Conservation (phyloP, 164 flowering plant genomes). For the Chimonanthus salicifolius region DNA sequence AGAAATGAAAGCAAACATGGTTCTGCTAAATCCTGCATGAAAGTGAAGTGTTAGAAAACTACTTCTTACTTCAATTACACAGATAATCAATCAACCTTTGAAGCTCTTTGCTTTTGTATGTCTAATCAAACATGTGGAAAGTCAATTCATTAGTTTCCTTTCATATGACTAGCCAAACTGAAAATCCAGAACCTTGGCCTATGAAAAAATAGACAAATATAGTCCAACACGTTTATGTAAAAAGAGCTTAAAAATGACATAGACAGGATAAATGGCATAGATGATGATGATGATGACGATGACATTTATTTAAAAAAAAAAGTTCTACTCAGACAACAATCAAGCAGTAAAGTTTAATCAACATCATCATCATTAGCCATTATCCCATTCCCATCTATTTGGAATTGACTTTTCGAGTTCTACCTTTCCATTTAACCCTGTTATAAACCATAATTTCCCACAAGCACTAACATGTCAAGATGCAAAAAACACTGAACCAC, state of each 20-base stretch:
- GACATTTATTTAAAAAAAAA: too few species aligned
- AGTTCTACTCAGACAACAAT: background rate
- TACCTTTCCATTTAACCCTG: too few species aligned
- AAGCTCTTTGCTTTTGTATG: too few species aligned
- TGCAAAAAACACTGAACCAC: background rate
- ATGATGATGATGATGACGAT: too few species aligned
- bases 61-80: background rate
- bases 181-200: background rate
- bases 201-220: background rate
- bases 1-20: background rate
- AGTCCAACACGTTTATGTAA: background rate
- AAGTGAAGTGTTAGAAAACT: background rate
- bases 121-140: too few species aligned
- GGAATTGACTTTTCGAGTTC: too few species aligned
- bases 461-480: background rate
- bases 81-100: background rate
- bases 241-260: background rate
- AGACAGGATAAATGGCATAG: background rate
- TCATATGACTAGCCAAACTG: too few species aligned
- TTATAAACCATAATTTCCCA: too few species aligned
- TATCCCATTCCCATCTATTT: too few species aligned
- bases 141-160: background rate
- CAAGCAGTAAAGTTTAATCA: background rate
- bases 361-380: too few species aligned
- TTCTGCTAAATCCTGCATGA: background rate